Base-by-base conservation (phyloP, 352 stramenopile genomes). In the Pythium pectinolyticum region DNA sequence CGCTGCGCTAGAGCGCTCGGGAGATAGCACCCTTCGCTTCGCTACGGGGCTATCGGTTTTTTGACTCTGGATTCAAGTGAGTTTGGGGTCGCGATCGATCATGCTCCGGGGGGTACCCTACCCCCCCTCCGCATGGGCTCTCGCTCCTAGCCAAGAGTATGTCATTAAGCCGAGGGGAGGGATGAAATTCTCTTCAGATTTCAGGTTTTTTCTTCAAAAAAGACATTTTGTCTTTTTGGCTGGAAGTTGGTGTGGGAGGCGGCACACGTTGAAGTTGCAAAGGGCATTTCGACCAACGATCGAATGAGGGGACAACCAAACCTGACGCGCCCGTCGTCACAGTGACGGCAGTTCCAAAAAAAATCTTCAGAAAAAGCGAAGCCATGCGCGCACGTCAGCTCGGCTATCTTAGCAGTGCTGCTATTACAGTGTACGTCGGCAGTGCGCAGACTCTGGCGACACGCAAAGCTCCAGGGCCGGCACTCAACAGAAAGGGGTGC, bases 241-340 rank as follows among this genome's bases (percentile, higher is more conserved):
- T n/a, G n/a, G n/a, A n/a, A n/a, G n/a, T n/a, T n/a, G n/a, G n/a
- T n/a, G n/a, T 50, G 24, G 24, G 43, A 50, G 43, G 8, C 43
- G 24, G n/a, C 43, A 25, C 30, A 50, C 22, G 43, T 50, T 50
- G 43, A 50, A 50, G 43, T 50, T 50, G 43, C 20, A 50, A 32
- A 4, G 43, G 32, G n/a, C 43, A 34, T 20, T 32, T 50, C 22
- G 22, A 25, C 43, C 43, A 50, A 50, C 43, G 43, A 50, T 32
- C 24, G 30, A n/a, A n/a, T 50, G 43, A 20, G 19, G 22, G 5
- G 24, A 11, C 7, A 14, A 49, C 11, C 15, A n/a, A 10, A 25
- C 15, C 24, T 50, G 43, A 50, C 43, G 43, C 43, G 43, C 7
- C 22, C 43, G 32, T 11, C 43, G 43, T 50, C 43, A 50, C 17